Base-by-base conservation (phyloP, 108 stramenopile species). In the Chaetoceros tenuissimus region DNA sequence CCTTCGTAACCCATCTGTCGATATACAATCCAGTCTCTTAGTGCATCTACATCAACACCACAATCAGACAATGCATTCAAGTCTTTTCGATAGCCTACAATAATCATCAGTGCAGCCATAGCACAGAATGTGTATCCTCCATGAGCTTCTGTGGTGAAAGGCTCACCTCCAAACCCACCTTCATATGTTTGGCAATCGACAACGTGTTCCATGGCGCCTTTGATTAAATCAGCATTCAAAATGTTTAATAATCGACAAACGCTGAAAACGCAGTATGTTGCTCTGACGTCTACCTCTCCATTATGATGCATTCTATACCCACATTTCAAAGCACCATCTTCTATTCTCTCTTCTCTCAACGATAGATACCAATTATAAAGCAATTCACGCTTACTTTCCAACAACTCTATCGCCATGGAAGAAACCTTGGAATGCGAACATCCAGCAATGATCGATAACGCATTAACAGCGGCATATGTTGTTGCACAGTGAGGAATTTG, bases 111-210 rank as follows among this genome's bases (percentile, higher is more conserved):
- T 3, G 94, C 87, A 5, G 96, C 95, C 22, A 95, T 43, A 2
- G 94, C 97, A 72, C 99, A 99, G 73, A 90, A 98, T 19, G 88
- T 82, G 72, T 99, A 99, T 45, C 97, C 99, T 19, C 99, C 99
- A 72, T 99, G 99, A 2, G 97, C 96, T 75, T 99, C 99, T 44
- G 81, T 69, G 40, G 67, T 70, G 57, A 50, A 50, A 0, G 97
- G 96, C 68, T 98, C 99, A 43, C 96, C 97, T 1, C 95, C 86
- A 53, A 90, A 78, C n/a, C 99, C 99, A 3, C 99, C 99, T 75
- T 99, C 97, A 55, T 74, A 96, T 1, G 97, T 98, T 74, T 99
- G 97, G 66, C 97, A 98, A 1, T 69, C 51, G 0, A 67, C 59
- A 23, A 96, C 67, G 58, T 60, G 75, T 1, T 69, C 44, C 3